Percentiles rank a stretch among this genome's conserved stretches.
Conservation (phyloP, 192 early-diverging fungal genomes). For the Gamsiella multidivaricata region DNA sequence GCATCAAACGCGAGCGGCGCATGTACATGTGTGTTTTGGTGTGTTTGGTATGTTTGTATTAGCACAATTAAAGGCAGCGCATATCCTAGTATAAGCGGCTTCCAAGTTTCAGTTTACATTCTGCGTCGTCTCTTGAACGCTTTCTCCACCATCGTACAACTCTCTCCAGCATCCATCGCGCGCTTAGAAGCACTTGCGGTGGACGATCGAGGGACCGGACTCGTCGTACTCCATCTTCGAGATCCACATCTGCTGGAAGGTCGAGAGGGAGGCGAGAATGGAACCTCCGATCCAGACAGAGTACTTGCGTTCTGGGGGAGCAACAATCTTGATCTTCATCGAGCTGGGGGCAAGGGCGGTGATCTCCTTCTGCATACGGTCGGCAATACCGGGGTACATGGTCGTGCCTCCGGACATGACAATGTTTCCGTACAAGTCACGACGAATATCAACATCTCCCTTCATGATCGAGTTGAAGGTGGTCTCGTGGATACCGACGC, state of each 20-base stretch:
- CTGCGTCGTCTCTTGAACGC: neutral
- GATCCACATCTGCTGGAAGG: slow-evolving; percentile 99
- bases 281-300: slow-evolving; percentile 99
- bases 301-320: slow-evolving; percentile 97
- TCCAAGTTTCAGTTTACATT: slow-evolving; percentile 1
- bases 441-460: slow-evolving; percentile 94
- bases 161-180: neutral
- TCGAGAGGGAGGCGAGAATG: slow-evolving; percentile 94
- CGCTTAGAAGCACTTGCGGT: slow-evolving; percentile 95
- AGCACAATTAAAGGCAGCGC: neutral
- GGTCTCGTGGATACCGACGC: slow-evolving; percentile 94
- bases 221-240: slow-evolving; percentile 99
- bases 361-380: slow-evolving; percentile 97
- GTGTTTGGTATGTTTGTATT: slow-evolving; percentile 20
- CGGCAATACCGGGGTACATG: slow-evolving; percentile 95
- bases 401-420: slow-evolving; percentile 88
- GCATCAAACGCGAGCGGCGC: too few species aligned
- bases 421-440: slow-evolving; percentile 94
- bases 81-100: neutral
- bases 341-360: slow-evolving; percentile 91
- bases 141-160: slow-evolving; percentile 1
- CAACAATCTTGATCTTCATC: slow-evolving; percentile 97
- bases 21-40: neutral
- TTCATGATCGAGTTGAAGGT: slow-evolving; percentile 96
- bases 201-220: slow-evolving; percentile 95